Percentiles rank a stretch among this genome's conserved stretches.
These are phyloP conservation scores for Tuctoria greenei DNA, from an alignment of 176 grass and related monocot species.

Conservation along the genomic window DNA sequence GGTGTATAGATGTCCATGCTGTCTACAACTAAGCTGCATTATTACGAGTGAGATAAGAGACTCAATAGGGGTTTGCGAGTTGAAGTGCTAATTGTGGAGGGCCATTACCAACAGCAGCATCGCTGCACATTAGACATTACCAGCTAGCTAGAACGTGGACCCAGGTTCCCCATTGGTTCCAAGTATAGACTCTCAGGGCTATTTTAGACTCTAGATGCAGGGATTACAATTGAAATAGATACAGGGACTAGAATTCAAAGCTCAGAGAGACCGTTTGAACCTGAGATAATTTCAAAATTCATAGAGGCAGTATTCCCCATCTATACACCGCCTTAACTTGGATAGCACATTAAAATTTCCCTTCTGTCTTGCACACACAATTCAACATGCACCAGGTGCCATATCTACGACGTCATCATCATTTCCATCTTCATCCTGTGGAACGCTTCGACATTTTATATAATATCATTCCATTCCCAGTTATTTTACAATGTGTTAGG, in stretches of 20 bases:
- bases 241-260: background rate
- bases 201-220: too few relatives aligned
- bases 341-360: background rate
- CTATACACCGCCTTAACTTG: background rate
- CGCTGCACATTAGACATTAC: background rate
- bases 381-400: background rate
- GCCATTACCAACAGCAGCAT: constrained; percentile 10
- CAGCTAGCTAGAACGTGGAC: constrained; percentile 26
- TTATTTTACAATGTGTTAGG: constrained; percentile 7
- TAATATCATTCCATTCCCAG: background rate
- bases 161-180: constrained; percentile 9
- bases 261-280: background rate
- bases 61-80: background rate
- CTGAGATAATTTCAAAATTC: background rate
- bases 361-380: background rate
- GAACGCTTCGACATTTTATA: background rate
- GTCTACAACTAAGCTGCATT: constrained; percentile 49
- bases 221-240: background rate
- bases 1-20: constrained; percentile 12
- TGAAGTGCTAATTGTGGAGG: constrained; percentile 31
- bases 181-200: background rate
- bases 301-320: background rate
- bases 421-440: background rate
- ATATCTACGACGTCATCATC: background rate
- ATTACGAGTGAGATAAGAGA: constrained; percentile 8